A percentile compares a stretch with the other conserved stretches of the same genome.
Evolutionary conservation across 192 early-diverging fungal genomes (phyloP).

Genomic region (Backusella mclennaniae): DNA sequence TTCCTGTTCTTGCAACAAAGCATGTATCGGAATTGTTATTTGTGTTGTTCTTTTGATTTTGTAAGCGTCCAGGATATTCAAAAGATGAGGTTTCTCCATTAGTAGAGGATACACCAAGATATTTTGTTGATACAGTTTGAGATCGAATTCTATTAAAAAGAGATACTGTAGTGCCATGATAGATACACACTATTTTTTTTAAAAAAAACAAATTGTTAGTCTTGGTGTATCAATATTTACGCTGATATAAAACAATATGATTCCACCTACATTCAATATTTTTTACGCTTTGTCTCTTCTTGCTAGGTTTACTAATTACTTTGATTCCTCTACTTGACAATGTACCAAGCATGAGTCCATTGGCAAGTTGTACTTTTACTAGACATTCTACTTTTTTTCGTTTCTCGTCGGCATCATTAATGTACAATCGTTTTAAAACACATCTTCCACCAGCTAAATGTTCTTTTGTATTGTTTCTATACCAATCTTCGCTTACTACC

Average conservation of each 20-base stretch:
- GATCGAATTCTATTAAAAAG: conserved; percentile 89
- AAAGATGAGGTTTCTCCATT: conserved; percentile 18
- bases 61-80: conserved; percentile 14
- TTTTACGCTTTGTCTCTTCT: conserved; percentile 83
- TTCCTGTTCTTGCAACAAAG: conserved; percentile 70
- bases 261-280: conserved; percentile 55
- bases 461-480: conserved; percentile 7
- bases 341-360: conserved; percentile 60
- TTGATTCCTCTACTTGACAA: conserved; percentile 80
- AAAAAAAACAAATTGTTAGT: conserved; percentile 1
- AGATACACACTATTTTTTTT: conserved; percentile 59
- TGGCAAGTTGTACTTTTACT: conserved; percentile 67
- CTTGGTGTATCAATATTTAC: background rate
- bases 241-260: background rate
- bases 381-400: conserved; percentile 73
- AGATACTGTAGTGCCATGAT: conserved; percentile 84
- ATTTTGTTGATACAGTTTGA: conserved; percentile 89
- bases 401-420: conserved; percentile 82
- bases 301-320: conserved; percentile 91
- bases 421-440: conserved; percentile 80
- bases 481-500: conserved; percentile 8
- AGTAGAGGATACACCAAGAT: conserved; percentile 56
- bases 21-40: conserved; percentile 48
- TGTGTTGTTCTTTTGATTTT: conserved; percentile 14
- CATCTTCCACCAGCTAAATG: conserved; percentile 35